Conservation (phyloP, 1,284 basidiomycete species). For the Ganoderma boninense region DNA sequence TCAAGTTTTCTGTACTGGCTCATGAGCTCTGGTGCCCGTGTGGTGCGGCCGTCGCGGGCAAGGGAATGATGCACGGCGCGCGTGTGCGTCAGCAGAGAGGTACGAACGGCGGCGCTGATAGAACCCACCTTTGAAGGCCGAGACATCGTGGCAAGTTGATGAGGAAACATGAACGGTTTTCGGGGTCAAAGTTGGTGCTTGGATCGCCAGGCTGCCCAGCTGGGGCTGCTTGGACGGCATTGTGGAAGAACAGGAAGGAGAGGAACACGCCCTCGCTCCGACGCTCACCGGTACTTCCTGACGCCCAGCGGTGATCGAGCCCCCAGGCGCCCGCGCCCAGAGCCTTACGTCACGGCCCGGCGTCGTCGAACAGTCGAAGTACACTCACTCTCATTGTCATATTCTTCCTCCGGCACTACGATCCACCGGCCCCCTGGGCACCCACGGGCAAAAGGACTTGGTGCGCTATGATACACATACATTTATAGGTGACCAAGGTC, state of each 20-base stretch:
- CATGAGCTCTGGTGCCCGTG: slow-evolving; percentile 70
- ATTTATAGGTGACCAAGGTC: background rate
- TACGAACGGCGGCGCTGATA: slow-evolving; percentile 17
- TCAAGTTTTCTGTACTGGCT: slow-evolving; percentile 87
- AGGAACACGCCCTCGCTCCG: slow-evolving; percentile 4
- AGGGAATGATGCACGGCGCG: slow-evolving; percentile 6
- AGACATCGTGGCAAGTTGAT: slow-evolving; percentile 81
- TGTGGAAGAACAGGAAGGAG: slow-evolving; percentile 11
- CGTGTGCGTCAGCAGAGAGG: slow-evolving; percentile 8
- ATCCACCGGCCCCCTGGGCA: slow-evolving; percentile 8
- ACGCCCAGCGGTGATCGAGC: slow-evolving; percentile 6
- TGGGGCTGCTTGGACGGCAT: slow-evolving; percentile 62
- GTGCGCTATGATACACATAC: slow-evolving; percentile 21
- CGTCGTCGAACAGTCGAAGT: slow-evolving; percentile 3
- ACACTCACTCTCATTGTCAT: slow-evolving; percentile 12
- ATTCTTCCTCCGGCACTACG: slow-evolving; percentile 15
- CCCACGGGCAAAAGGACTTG: background rate
- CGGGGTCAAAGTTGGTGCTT: slow-evolving; percentile 64
- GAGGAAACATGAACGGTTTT: slow-evolving; percentile 72
- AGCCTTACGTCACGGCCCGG: slow-evolving; percentile 19
- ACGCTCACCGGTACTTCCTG: background rate
- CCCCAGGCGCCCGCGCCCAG: slow-evolving; percentile 21
- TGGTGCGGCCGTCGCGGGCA: slow-evolving; percentile 12
- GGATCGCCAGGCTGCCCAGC: slow-evolving; percentile 74
- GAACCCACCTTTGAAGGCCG: slow-evolving; percentile 80